These are phyloP conservation scores for Farysia itapuensis DNA, from an alignment of 1,284 basidiomycete genomes.

Conservation along the genomic window DNA sequence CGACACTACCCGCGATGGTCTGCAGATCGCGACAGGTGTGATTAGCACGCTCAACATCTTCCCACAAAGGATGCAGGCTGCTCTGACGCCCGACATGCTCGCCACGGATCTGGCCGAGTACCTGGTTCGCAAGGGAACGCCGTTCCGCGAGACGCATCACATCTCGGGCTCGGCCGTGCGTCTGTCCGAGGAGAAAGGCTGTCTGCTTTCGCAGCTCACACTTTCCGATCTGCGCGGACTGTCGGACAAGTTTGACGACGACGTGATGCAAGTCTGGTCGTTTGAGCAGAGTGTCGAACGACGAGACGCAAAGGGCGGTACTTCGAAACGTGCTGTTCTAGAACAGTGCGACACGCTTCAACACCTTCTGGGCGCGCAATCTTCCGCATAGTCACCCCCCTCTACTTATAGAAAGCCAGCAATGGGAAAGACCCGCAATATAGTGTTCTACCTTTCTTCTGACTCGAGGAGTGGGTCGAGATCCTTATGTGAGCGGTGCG, in stretches of 20 bases:
- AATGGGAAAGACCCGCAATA: no score
- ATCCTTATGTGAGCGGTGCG: no score
- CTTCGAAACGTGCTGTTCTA: conserved; percentile 79
- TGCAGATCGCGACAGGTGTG: conserved; percentile 92
- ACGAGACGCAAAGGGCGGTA: conserved; percentile 86
- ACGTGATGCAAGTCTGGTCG: conserved; percentile 65
- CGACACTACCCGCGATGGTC: conserved; percentile 83
- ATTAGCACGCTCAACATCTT: conserved; percentile 82
- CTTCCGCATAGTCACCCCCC: no score
- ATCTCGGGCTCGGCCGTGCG: conserved; percentile 94
- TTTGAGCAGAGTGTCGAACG: conserved; percentile 77
- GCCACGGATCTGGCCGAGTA: conserved; percentile 98
- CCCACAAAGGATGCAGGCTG: conserved; percentile 81
- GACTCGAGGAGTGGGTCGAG: conserved; percentile 18
- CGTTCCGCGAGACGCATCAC: conserved; percentile 98
- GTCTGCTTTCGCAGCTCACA: conserved; percentile 78
- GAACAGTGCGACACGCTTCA: conserved; percentile 66
- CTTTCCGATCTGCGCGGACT: conserved; percentile 77
- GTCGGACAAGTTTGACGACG: conserved; percentile 76
- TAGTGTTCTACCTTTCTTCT: no score
- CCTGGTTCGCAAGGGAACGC: conserved; percentile 90
- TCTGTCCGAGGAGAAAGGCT: conserved; percentile 79
- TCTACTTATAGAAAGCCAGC: no score
- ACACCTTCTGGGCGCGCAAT: conserved; percentile 26
- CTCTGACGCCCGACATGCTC: conserved; percentile 92